phyloP scores from a whole-genome alignment of 306 rosid genomes.

The Cicer yamashitae region DNA sequence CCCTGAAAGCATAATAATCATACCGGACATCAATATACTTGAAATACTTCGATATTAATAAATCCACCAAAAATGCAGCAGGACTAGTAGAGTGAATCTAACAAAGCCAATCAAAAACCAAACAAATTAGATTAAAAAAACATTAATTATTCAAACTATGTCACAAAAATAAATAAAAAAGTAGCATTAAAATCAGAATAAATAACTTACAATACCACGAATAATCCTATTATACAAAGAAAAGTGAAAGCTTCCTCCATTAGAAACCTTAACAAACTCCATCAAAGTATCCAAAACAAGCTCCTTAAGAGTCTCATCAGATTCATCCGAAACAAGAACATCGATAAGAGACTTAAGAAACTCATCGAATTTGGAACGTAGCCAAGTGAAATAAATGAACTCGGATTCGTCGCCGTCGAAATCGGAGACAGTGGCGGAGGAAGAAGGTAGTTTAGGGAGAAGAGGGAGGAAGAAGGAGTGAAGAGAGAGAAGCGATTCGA shows the following conservation, averaged over 20 bases:
- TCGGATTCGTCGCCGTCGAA: slow-evolving; percentile 56
- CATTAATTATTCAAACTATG: neutral
- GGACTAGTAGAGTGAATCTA: slow-evolving; percentile 59
- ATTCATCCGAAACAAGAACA: slow-evolving; percentile 55
- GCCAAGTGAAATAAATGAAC: slow-evolving; percentile 76
- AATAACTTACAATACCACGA: slow-evolving; percentile 65
- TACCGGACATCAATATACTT: slow-evolving; percentile 83
- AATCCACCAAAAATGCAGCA: slow-evolving; percentile 51
- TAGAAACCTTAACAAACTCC: slow-evolving; percentile 85
- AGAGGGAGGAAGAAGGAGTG: slow-evolving; percentile 80
- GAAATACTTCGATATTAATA: slow-evolving; percentile 77
- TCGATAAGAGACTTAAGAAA: slow-evolving; percentile 65
- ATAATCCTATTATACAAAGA: slow-evolving; percentile 73
- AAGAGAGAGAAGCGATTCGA: slow-evolving; percentile 84
- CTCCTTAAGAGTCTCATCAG: slow-evolving; percentile 73
- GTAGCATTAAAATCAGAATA: neutral
- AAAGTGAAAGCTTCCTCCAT: slow-evolving; percentile 75
- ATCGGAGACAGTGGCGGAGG: slow-evolving; percentile 42
- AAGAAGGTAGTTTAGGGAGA: slow-evolving; percentile 67
- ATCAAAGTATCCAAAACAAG: slow-evolving; percentile 77
- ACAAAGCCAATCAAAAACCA: slow-evolving; percentile 27
- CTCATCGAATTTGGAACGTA: slow-evolving; percentile 84
- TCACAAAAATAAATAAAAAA: neutral
- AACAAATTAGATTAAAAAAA: slow-evolving; percentile 1
- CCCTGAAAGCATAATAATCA: slow-evolving; percentile 37